Evolutionary conservation across 208 protist genomes (phyloP).

Genomic region (Crithidia fasciculata): DNA sequence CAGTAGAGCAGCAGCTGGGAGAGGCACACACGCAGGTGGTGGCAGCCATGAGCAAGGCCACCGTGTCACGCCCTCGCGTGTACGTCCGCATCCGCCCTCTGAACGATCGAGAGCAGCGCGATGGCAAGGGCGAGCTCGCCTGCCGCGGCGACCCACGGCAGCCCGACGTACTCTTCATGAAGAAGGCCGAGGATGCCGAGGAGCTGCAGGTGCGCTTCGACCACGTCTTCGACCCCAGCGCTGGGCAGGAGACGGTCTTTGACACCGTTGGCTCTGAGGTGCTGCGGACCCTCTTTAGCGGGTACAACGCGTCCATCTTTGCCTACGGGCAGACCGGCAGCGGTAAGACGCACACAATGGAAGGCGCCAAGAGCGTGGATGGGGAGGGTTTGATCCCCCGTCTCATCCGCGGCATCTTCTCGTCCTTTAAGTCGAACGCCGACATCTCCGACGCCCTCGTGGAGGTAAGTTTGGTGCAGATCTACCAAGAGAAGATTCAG

Average conservation of each 20-base stretch:
- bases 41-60: slow-evolving; percentile 66
- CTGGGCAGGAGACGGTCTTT: slow-evolving; percentile 64
- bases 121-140: slow-evolving; percentile 74
- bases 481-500: slow-evolving; percentile 92
- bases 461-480: slow-evolving; percentile 87
- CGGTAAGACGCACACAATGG: slow-evolving; percentile 94
- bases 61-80: slow-evolving; percentile 84
- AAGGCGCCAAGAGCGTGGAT: slow-evolving; percentile 54
- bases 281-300: slow-evolving; percentile 75
- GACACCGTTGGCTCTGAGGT: slow-evolving; percentile 76
- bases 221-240: slow-evolving; percentile 65
- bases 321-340: slow-evolving; percentile 97
- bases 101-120: slow-evolving; percentile 77
- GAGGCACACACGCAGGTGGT: neutral
- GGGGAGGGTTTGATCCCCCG: slow-evolving; percentile 74
- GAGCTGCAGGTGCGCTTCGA: slow-evolving; percentile 89
- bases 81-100: slow-evolving; percentile 90
- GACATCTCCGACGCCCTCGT: slow-evolving; percentile 77
- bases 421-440: slow-evolving; percentile 56
- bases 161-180: slow-evolving; percentile 82
- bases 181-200: slow-evolving; percentile 58
- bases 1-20: neutral
- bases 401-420: slow-evolving; percentile 80
- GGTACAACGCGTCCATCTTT: slow-evolving; percentile 92
- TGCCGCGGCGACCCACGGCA: slow-evolving; percentile 62